A percentile compares a stretch with the other conserved stretches of the same genome.
Conservation (phyloP, 2,329 filamentous ascomycete genomes). For the Mycosphaerella arachidis region DNA sequence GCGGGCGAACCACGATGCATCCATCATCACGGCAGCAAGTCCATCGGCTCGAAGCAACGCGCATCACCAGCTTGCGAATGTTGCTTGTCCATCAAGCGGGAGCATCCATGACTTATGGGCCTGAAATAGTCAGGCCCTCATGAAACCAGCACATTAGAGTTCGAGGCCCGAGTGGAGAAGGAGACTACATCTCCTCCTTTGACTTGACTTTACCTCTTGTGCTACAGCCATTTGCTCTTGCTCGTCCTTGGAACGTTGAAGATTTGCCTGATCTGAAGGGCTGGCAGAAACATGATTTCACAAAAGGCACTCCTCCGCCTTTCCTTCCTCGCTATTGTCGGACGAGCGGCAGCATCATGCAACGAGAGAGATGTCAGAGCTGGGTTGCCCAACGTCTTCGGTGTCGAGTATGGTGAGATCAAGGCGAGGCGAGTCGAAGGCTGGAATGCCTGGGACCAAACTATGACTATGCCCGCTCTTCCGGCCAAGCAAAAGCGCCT, state of each 20-base stretch:
- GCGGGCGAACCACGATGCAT: not conserved
- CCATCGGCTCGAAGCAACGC: not conserved
- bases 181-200: not conserved
- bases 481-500: slow-evolving; percentile 1
- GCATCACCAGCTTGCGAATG: not conserved
- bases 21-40: not conserved
- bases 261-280: not conserved
- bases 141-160: not conserved
- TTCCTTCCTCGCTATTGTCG: not conserved
- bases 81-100: not conserved
- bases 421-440: not conserved
- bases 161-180: not conserved
- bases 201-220: not conserved
- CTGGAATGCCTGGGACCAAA: not conserved
- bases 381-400: not conserved
- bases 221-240: not conserved
- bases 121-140: not conserved
- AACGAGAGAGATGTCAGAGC: not conserved
- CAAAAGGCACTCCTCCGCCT: not conserved
- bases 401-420: not conserved
- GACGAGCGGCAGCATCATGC: not conserved
- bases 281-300: not conserved
- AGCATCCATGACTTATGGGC: not conserved
- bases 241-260: not conserved
- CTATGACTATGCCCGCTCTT: slow-evolving; percentile 3